These are phyloP conservation scores for Piromyces sp. DNA, from an alignment of 192 early-diverging fungal species.

Conservation along the genomic window DNA sequence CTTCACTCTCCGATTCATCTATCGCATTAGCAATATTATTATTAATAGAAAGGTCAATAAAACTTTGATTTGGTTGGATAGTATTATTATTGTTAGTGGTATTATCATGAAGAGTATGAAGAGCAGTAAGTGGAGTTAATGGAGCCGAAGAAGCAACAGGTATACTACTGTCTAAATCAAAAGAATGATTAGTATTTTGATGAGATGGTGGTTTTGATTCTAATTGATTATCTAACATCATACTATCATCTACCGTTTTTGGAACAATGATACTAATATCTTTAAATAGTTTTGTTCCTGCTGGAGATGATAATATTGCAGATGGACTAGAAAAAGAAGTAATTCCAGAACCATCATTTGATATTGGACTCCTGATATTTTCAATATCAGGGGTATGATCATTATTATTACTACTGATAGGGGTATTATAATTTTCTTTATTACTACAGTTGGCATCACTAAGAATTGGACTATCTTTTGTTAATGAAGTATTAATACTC, in stretches of 20 bases:
- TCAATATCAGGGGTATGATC: not conserved
- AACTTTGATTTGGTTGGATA: too few species aligned
- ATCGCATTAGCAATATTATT: not conserved
- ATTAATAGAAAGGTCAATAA: not conserved
- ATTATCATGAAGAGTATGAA: too few species aligned
- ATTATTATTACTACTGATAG: not conserved
- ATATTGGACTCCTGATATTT: not conserved
- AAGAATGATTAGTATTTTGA: too few species aligned
- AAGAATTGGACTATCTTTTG: not conserved
- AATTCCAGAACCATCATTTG: not conserved
- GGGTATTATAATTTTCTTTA: not conserved
- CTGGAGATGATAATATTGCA: not conserved
- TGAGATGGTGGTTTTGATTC: too few species aligned
- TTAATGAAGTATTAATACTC: not conserved
- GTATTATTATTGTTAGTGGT: too few species aligned
- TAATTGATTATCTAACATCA: not conserved
- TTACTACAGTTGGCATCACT: not conserved
- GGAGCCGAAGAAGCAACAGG: too few species aligned
- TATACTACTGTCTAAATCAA: too few species aligned
- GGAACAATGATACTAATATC: not conserved
- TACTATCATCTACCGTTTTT: not conserved
- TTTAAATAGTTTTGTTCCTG: not conserved
- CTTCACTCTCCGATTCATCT: not conserved
- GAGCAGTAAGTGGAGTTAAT: too few species aligned
- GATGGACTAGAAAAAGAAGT: not conserved